Evolutionary conservation across 2,329 filamentous ascomycete species (phyloP).

Genomic region (Aspergillus oerlinghausenensis): DNA sequence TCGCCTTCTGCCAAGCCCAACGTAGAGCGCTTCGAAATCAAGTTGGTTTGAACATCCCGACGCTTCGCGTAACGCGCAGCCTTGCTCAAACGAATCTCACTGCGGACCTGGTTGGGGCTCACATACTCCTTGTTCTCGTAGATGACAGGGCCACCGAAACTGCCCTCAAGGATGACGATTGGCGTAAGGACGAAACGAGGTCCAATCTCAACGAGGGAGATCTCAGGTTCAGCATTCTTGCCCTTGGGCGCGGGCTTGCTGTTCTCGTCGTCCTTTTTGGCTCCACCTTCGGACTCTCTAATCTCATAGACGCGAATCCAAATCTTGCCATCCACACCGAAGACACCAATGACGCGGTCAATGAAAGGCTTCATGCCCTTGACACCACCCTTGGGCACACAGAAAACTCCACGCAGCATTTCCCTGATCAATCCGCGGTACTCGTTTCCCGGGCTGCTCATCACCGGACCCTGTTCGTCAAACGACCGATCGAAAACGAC

Average conservation of each 20-base stretch:
- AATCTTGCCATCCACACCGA: slow-evolving; percentile 84
- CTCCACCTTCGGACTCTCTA: slow-evolving; percentile 68
- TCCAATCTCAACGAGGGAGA: slow-evolving; percentile 87
- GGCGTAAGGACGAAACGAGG: slow-evolving; percentile 90
- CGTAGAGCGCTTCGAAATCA: slow-evolving; percentile 67
- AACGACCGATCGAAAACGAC: slow-evolving; percentile 89
- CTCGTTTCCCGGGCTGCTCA: slow-evolving; percentile 54
- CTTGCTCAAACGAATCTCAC: slow-evolving; percentile 72
- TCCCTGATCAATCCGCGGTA: slow-evolving; percentile 63
- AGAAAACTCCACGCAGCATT: slow-evolving; percentile 83
- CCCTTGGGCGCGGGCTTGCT: slow-evolving; percentile 37
- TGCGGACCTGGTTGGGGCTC: slow-evolving; percentile 86
- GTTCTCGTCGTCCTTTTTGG: slow-evolving; percentile 41
- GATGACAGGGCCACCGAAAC: slow-evolving; percentile 92
- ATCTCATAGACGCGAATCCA: slow-evolving; percentile 97
- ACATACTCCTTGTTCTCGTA: slow-evolving; percentile 99
- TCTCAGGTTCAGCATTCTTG: slow-evolving; percentile 61
- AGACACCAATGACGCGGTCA: slow-evolving; percentile 92
- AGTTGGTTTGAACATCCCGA: slow-evolving; percentile 68
- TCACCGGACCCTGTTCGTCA: slow-evolving; percentile 68
- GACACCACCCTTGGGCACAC: slow-evolving; percentile 75
- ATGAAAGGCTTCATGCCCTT: slow-evolving; percentile 93
- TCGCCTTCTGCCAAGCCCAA: slow-evolving; percentile 65
- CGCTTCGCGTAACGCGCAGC: slow-evolving; percentile 73
- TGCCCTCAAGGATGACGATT: slow-evolving; percentile 90